phyloP scores from a whole-genome alignment of 352 stramenopile genomes.

The Globisporangium splendens region DNA sequence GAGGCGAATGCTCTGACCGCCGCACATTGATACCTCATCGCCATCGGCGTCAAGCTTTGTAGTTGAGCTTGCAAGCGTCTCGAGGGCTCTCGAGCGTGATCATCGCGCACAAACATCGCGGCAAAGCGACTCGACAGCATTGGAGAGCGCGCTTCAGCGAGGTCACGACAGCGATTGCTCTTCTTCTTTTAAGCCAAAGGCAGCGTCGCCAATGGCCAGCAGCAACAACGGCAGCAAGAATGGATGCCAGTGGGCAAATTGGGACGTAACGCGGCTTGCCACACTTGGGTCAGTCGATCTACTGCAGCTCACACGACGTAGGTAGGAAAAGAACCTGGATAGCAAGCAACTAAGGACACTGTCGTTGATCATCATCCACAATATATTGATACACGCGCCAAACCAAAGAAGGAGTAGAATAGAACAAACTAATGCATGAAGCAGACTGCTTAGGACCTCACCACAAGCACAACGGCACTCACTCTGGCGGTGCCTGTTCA shows the following conservation, averaged over 20 bases:
- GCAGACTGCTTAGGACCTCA: too few species aligned
- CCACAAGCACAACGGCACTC: too few species aligned
- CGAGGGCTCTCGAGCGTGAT: constrained; percentile 13
- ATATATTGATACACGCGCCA: background rate
- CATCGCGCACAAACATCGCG: constrained; percentile 55
- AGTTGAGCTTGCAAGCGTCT: background rate
- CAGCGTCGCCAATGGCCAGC: background rate
- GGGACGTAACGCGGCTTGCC: constrained; percentile 19
- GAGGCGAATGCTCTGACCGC: constrained; percentile 4
- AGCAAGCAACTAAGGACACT: too few species aligned
- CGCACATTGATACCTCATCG: background rate
- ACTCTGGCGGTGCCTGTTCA: background rate
- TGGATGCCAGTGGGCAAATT: constrained; percentile 24
- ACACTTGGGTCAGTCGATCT: constrained; percentile 19
- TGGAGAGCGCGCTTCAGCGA: constrained; percentile 25
- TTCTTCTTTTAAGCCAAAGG: background rate
- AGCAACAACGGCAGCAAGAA: too few species aligned
- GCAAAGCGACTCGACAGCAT: constrained; percentile 18
- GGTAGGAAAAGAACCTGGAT: background rate
- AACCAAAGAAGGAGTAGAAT: background rate
- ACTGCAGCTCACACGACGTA: constrained; percentile 18
- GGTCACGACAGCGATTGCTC: background rate
- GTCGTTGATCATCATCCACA: too few species aligned
- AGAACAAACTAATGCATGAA: too few species aligned
- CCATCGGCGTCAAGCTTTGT: background rate